These are phyloP conservation scores for Populus euphratica DNA, from an alignment of 345 rosid genomes.

Conservation along the genomic window DNA sequence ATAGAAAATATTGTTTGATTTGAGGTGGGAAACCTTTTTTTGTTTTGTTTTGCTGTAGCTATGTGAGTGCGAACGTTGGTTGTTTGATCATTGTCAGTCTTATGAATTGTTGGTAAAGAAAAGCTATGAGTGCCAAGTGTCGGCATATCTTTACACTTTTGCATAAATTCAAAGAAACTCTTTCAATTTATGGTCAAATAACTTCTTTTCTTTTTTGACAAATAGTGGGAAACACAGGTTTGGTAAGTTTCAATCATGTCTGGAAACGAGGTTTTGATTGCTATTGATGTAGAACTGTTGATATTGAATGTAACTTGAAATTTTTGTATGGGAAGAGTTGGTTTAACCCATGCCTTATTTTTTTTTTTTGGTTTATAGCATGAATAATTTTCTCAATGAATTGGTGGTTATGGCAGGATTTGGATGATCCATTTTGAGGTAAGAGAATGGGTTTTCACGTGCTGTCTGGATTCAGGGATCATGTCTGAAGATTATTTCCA, in stretches of 20 bases:
- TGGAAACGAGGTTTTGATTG: not conserved
- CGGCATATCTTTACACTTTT: not conserved
- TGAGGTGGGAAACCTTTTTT: not conserved
- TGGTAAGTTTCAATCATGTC: not conserved
- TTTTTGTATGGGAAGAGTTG: not conserved
- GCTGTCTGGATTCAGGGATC: slow-evolving; percentile 21
- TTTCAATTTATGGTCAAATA: not conserved
- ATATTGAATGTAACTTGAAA: not conserved
- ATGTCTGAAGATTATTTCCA: slow-evolving; percentile 25
- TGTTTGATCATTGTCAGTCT: not conserved
- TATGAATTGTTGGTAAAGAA: not conserved
- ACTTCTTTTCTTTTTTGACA: not conserved
- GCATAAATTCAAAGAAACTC: not conserved
- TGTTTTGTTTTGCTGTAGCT: not conserved
- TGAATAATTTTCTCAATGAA: not conserved
- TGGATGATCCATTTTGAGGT: slow-evolving; percentile 27
- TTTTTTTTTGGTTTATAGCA: not conserved
- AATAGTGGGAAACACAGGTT: not conserved
- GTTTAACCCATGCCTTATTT: not conserved
- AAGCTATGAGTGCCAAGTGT: not conserved
- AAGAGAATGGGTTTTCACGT: slow-evolving; percentile 5
- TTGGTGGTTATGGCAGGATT: slow-evolving; percentile 32
- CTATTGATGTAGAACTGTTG: not conserved
- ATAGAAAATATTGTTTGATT: not conserved
- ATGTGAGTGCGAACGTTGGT: not conserved